Conservation (phyloP, 208 protist species). For the Acanthamoeba divionensis region DNA sequence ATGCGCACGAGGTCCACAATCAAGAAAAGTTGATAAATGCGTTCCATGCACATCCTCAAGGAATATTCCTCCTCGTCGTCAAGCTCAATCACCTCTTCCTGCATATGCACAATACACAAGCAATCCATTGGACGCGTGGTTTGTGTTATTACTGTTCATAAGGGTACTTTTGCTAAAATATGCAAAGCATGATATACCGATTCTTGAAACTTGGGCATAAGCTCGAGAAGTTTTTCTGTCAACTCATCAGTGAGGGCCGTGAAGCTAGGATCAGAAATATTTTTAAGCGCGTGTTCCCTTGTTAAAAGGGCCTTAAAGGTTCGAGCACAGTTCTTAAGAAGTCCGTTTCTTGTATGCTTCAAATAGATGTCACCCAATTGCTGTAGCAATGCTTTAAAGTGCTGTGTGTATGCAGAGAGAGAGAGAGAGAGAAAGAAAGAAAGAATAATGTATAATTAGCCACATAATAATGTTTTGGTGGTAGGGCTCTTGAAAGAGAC, state of each 20-base stretch:
- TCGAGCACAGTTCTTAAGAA: neutral
- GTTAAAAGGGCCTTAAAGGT: neutral
- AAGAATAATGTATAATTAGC: neutral
- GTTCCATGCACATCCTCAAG: neutral
- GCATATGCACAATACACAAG: neutral
- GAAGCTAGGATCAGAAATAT: constrained; percentile 21
- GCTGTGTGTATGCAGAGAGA: too few species aligned
- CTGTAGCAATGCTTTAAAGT: neutral
- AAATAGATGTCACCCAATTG: constrained; percentile 41
- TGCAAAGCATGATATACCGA: neutral
- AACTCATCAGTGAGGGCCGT: constrained; percentile 26
- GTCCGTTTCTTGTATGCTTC: neutral
- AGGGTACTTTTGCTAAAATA: neutral
- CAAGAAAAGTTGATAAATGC: neutral
- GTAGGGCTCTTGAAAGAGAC: too few species aligned
- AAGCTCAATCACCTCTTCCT: neutral
- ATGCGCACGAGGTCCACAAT: constrained; percentile 10
- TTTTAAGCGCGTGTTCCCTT: neutral
- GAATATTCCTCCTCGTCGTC: constrained; percentile 1
- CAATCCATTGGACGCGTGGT: neutral
- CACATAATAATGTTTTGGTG: neutral
- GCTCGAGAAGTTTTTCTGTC: neutral
- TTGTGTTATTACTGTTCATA: neutral
- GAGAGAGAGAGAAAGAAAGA: neutral
- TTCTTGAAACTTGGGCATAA: neutral